Evolutionary conservation across 371 early-diverging fungal species (phyloP), one percentile per base, ranked within the genome.

Genomic region (Dinochytrium kinnereticum): DNA sequence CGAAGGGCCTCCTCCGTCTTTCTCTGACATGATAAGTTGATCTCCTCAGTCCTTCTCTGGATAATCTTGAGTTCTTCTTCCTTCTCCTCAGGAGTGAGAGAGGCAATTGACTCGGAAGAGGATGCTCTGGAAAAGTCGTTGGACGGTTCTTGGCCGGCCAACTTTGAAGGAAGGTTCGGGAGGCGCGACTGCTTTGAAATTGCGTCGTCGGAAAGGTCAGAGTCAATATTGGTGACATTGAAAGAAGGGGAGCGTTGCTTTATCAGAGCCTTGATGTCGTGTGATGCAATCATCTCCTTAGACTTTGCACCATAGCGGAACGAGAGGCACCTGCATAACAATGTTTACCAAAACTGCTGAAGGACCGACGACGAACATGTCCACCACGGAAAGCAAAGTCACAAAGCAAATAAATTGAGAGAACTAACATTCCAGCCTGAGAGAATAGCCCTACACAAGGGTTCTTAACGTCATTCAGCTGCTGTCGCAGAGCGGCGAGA

Each of bases 241-340:
- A 40, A 5, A 7, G 66, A 7, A 13, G 66, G 44, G 5, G 15
- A 24, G 66, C 44, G 13, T 40, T 40, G 66, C 21, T 38, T 44
- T 10, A 66, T 15, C 10, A 66, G 44, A 28, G 44, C 66, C 28
- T 66, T 66, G 26, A 40, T 44, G 5, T 66, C 66, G 26, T 44
- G 38, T n/a, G 66, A 37, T 5, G 49, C 44, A 28, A 44, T 44
- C 24, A 66, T 21, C 44, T 66, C 66, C 44, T 66, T 66, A 2
- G 66, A 66, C 28, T 66, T 66, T 30, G 21, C 19, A 26, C 66
- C 66, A 30, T 40, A 66, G 5, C 66, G 39, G 30, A 66, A 66
- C 2, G 49, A 44, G 40, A 66, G 10, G n/a, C 15, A 30, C 13
- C 66, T 66, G 66, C n/a, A n/a, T n/a, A n/a, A 15, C 34, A 34